Percentiles rank a stretch among this genome's conserved stretches.
Evolutionary conservation across 305 asterid genomes (phyloP).

Genomic region (Rubia tinctorum): DNA sequence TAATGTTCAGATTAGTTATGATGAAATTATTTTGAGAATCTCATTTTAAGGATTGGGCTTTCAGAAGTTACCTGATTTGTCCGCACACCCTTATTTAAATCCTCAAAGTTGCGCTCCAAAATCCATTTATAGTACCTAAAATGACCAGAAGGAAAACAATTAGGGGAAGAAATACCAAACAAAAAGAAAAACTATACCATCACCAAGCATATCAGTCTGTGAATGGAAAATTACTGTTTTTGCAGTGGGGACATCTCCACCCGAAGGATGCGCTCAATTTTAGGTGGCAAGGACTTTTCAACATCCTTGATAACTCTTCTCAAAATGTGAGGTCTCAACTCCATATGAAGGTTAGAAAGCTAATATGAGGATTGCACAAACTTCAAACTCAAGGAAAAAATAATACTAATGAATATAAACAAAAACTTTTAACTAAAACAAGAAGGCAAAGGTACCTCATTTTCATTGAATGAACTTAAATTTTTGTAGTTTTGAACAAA

Average conservation of each 20-base stretch:
- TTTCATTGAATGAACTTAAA: constrained; percentile 88
- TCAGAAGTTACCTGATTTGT: constrained; percentile 81
- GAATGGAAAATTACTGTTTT: constrained; percentile 65
- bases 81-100: constrained; percentile 98
- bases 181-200: neutral
- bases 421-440: neutral
- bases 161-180: neutral
- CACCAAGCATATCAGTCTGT: neutral
- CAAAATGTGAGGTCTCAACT: constrained; percentile 98
- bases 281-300: constrained; percentile 99
- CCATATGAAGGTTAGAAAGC: constrained; percentile 99
- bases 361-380: constrained; percentile 26
- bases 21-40: neutral
- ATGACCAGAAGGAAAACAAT: neutral
- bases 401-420: neutral
- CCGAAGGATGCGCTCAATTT: constrained; percentile 97
- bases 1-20: neutral
- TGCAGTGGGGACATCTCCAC: constrained; percentile 99
- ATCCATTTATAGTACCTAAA: constrained; percentile 99
- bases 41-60: neutral
- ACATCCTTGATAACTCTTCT: constrained; percentile 99
- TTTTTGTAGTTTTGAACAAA: constrained; percentile 95
- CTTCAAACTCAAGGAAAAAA: constrained; percentile 6
- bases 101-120: constrained; percentile 96
- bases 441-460: constrained; percentile 53